Evolutionary conservation across 1,284 basidiomycete species (phyloP).

Genomic region (Ceratobasidium sp.): DNA sequence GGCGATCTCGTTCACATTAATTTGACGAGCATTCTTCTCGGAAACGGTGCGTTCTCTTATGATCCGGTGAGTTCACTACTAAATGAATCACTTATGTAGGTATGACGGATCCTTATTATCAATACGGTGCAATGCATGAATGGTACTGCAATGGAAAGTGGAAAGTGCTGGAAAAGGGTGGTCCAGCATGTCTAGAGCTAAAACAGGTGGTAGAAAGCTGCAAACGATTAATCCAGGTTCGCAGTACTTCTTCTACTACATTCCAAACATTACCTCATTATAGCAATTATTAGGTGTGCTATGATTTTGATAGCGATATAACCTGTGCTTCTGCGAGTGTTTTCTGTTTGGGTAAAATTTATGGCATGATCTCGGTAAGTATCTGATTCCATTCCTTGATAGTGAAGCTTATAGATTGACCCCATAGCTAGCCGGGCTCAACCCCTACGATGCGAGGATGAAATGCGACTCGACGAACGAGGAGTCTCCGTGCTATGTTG

Average conservation of each 20-base stretch:
- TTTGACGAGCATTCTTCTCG: constrained; percentile 59
- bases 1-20: constrained; percentile 52
- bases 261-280: no score
- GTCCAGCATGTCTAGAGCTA: constrained; percentile 51
- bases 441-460: constrained; percentile 61
- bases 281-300: constrained; percentile 43
- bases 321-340: constrained; percentile 60
- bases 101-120: constrained; percentile 55
- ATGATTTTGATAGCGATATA: constrained; percentile 56
- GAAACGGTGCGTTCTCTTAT: constrained; percentile 50
- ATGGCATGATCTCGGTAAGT: background rate
- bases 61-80: background rate
- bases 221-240: constrained; percentile 48
- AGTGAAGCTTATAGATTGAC: constrained; percentile 54
- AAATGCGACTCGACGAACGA: constrained; percentile 61
- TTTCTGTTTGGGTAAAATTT: constrained; percentile 40
- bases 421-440: constrained; percentile 57
- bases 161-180: constrained; percentile 52
- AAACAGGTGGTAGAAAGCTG: constrained; percentile 51
- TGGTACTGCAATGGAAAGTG: constrained; percentile 55
- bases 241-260: background rate
- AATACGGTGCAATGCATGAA: constrained; percentile 57
- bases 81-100: background rate
- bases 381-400: constrained; percentile 35
- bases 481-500: constrained; percentile 53